Evolutionary conservation across 768 basidiomycete genomes (phyloP), one percentile per base, ranked within the genome.

Genomic region (Coprinellus micaceus): DNA sequence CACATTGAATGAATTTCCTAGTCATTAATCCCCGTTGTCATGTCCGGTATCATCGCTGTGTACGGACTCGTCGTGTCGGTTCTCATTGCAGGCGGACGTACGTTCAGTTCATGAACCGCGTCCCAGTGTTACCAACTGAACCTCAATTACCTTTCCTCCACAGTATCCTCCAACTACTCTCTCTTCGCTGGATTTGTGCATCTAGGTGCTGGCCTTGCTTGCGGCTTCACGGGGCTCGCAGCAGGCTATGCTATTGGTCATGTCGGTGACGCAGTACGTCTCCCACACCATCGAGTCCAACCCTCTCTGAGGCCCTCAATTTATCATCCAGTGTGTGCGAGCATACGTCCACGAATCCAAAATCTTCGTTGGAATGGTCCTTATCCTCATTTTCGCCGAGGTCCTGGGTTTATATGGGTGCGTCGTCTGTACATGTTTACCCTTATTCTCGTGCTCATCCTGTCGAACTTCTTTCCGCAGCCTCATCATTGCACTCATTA

Each of bases 11-110:
- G 17, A 13, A 4, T 19, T 45, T 41, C 30, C 36, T 36, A 95
- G 93, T 95, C 93, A 15, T 80, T 97, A 52, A 94, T 98, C 60
- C 95, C 95, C 3, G 94, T 97, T 33, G 94, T 98, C 70, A 97
- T 98, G 94, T 91, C 93, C 56, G 94, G 95, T 74, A 97, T 97
- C 71, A 95, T 97, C 62, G 94, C 95, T 28, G 95, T 98, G 36
- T 98, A 98, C 67, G 95, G 95, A 7, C 81, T 98, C 40, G 96
- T 98, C 9, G 95, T 98, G 13, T 91, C 92, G 3, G 95, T 98
- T 28, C 82, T 98, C 55, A 97, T 97, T 59, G 81, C 89, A 17
- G 91, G 91, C 55, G 66, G 72, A 59, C 55, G 77, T 80, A 61
- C 60, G 80, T 74, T 52, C 21, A 48, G 33, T 6, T 6, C 33